A percentile compares a stretch with the other conserved stretches of the same genome.
Evolutionary conservation across 371 early-diverging fungal species (phyloP).

Genomic region (Smittium culicis): DNA sequence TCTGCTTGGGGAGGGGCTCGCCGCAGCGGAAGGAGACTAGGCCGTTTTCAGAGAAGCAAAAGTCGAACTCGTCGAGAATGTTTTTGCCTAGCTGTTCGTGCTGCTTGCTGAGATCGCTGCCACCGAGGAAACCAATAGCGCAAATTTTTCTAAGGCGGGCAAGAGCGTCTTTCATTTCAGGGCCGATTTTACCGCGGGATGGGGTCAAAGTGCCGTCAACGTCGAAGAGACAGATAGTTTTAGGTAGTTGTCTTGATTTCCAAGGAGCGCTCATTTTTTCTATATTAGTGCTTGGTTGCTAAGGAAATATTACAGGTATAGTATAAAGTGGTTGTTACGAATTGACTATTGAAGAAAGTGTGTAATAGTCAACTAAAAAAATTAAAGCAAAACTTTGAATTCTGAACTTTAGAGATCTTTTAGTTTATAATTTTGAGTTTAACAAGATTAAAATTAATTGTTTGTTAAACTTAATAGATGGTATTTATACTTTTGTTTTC

Average conservation of each 20-base stretch:
- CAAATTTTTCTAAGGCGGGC: slow-evolving; percentile 72
- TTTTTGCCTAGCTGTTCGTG: slow-evolving; percentile 89
- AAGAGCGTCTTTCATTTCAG: slow-evolving; percentile 71
- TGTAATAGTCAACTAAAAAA: too few species aligned
- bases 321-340: too few species aligned
- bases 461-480: too few species aligned
- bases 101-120: slow-evolving; percentile 94
- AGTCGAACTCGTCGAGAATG: slow-evolving; percentile 82
- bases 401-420: too few species aligned
- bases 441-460: too few species aligned
- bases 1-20: slow-evolving; percentile 48
- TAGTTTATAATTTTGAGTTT: too few species aligned
- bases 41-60: slow-evolving; percentile 98
- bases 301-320: too few species aligned
- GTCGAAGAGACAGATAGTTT: slow-evolving; percentile 91
- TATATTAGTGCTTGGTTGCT: too few species aligned
- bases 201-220: slow-evolving; percentile 99
- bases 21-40: slow-evolving; percentile 86
- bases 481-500: too few species aligned
- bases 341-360: too few species aligned
- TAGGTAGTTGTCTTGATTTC: slow-evolving; percentile 52
- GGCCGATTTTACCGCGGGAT: slow-evolving; percentile 73
- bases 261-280: slow-evolving; percentile 17
- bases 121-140: slow-evolving; percentile 98
- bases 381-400: too few species aligned